Evolutionary conservation across 2,329 filamentous ascomycete genomes (phyloP), one percentile per base, ranked within the genome.

Genomic region (Aspergillus quadricinctus): DNA sequence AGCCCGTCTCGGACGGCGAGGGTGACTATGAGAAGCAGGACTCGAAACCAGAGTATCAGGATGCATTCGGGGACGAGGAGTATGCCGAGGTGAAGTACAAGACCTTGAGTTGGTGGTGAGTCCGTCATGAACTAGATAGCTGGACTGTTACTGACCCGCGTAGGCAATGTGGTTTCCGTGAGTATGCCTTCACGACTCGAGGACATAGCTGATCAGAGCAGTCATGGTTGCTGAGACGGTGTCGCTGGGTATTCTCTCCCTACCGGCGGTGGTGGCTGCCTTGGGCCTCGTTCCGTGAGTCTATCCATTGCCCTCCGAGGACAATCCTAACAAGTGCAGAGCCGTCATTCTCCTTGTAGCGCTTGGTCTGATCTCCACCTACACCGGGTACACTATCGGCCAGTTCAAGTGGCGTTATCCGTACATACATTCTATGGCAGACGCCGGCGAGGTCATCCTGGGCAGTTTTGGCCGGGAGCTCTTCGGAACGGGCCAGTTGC

Each of bases 401-500:
- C 78, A 83, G 62, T 83, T 85, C 70, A 82, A 82, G 59, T 66
- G 80, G 19, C 69, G 69, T 28, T 78, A 81, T 64, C 84, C 85
- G 1, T 71, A 82, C 17, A 78, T 88, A 35, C 79, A 82, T 48
- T 83, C 83, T 66, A 88, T 88, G 66, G 83, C 84, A n/a, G 87
- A 90, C 63, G 86, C 84, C 19, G 86, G 85, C 1, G 74, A 78
- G 31, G 73, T 88, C 49, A 77, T 89, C 49, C 76, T 80, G 57
- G 86, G 87, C n/a, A 75, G 72, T 3, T 72, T 83, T 27, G 85
- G 83, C 0, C 81, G 83, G 57, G 83, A 87, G 65, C 60, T 89
- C 27, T 75, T 88, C 37, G 84, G 83, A 31, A 72, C 76, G 53
- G 84, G 82, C 60, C 85, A 87, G 59, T 71, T 81, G 3, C 71